Evolutionary conservation across 495 filamentous ascomycete genomes (phyloP), one percentile per base, ranked within the genome.

Genomic region (Thozetella sp.): DNA sequence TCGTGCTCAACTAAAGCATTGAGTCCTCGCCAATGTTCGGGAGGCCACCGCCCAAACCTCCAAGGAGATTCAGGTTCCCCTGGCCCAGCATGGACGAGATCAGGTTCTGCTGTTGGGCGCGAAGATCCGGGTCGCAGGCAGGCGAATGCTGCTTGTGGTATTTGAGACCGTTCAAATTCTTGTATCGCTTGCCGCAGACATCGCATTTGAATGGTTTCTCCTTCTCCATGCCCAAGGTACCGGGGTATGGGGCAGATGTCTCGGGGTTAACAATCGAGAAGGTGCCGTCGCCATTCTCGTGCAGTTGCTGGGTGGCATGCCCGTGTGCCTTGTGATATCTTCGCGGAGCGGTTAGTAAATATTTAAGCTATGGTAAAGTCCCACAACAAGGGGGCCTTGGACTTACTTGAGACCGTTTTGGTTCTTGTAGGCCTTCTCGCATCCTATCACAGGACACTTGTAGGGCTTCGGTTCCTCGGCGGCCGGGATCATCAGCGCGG

Each of bases 361-460:
- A 30, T 56, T 25, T 24, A 24, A 25, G 52, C 51, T 46, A 52
- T 22, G 54, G 24, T 54, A 30, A 22, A 22, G 27, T 55, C 20
- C 11, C 27, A 55, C 43, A 57, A 69, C 50, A 55, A 51, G 55
- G 51, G 58, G 43, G 22, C 45, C 61, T 15, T 23, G 24, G 27
- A 76, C 82, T 63, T 90, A 96, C 82, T 98, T 98, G 27, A 99
- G 80, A 27, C 95, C 95, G 66, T 99, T 99, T 67, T 98, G 95
- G 72, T 99, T 99, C 83, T 99, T 99, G 74, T 99, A 99, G 15
- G 95, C 95, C 80, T 99, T 99, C 72, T 99, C 95, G 69, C 95
- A 99, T 19, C 95, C 95, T 67, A 98, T 96, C 46, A 99, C 95
- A 10, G 96, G 95, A 71, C 95, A 99, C 67, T 90, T 90, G 83